phyloP scores from a whole-genome alignment of 148 eudicot genomes.

The Simmondsia chinensis region DNA sequence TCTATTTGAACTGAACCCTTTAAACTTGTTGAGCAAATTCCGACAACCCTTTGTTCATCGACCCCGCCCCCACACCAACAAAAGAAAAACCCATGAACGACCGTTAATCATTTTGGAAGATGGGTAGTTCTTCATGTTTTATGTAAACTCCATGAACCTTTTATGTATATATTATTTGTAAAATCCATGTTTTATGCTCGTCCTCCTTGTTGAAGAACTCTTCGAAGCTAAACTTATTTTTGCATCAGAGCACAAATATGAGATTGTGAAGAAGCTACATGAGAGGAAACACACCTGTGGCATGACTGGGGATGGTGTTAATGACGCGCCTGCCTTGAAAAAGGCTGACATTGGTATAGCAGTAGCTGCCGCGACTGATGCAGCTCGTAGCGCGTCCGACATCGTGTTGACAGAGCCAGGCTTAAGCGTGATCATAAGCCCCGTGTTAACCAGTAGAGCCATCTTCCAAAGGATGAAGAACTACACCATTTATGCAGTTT shows the following conservation, averaged over 20 bases:
- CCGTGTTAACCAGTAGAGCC: conserved; percentile 81
- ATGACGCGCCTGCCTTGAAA: conserved; percentile 91
- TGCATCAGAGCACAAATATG: conserved; percentile 93
- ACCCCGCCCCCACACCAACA: too few species aligned
- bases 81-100: too few species aligned
- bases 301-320: conserved; percentile 98
- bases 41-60: too few species aligned
- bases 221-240: too few species aligned
- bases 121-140: too few species aligned
- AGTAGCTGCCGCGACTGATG: conserved; percentile 90
- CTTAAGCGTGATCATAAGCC: conserved; percentile 77
- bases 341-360: conserved; percentile 96
- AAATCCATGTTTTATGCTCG: too few species aligned
- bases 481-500: conserved; percentile 90
- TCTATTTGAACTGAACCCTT: too few species aligned
- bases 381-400: conserved; percentile 90
- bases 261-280: conserved; percentile 85
- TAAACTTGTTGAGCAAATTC: too few species aligned
- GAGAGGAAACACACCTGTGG: conserved; percentile 88
- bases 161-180: too few species aligned
- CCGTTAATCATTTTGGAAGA: too few species aligned
- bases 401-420: conserved; percentile 93
- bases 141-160: too few species aligned
- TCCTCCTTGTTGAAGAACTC: too few species aligned
- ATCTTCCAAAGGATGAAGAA: conserved; percentile 98